A percentile compares a stretch with the other conserved stretches of the same genome.
These are phyloP conservation scores for Calonectria pteridis DNA, from an alignment of 2,329 filamentous ascomycete genomes.

Conservation along the genomic window DNA sequence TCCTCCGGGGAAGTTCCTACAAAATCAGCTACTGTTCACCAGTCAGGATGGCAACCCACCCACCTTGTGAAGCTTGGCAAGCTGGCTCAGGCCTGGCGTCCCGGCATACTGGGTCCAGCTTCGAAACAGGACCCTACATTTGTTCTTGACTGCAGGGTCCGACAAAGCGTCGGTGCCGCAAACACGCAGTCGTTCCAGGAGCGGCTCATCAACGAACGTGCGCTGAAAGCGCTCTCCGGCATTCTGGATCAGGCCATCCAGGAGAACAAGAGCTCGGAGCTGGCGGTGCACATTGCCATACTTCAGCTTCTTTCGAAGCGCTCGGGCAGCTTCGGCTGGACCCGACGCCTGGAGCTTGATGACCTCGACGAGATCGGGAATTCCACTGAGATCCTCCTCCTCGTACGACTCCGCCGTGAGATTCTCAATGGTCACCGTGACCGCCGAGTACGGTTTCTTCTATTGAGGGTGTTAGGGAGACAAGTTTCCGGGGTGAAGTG, in stretches of 20 bases:
- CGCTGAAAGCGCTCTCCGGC: constrained; percentile 89
- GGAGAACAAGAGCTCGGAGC: constrained; percentile 85
- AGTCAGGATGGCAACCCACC: constrained; percentile 13
- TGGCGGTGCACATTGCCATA: constrained; percentile 96
- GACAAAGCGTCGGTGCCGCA: constrained; percentile 88
- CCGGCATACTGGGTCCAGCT: constrained; percentile 91
- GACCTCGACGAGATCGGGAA: constrained; percentile 94
- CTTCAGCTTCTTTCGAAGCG: constrained; percentile 97
- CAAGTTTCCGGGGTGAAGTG: not conserved
- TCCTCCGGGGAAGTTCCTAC: constrained; percentile 74
- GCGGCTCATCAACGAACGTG: constrained; percentile 88
- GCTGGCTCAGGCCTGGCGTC: constrained; percentile 81
- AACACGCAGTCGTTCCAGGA: constrained; percentile 91
- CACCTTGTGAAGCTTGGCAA: constrained; percentile 82
- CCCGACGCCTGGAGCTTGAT: constrained; percentile 90
- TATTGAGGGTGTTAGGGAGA: constrained; percentile 25
- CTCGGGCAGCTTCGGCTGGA: constrained; percentile 88
- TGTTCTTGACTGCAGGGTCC: constrained; percentile 86
- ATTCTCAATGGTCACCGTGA: constrained; percentile 92
- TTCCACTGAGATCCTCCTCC: constrained; percentile 90
- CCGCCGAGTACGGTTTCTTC: constrained; percentile 88
- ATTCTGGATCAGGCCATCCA: constrained; percentile 96
- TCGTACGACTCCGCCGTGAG: constrained; percentile 91
- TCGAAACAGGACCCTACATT: constrained; percentile 87
- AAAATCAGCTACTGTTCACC: not conserved